Evolutionary conservation across 2,329 filamentous ascomycete species (phyloP).

Genomic region (Magnaporthiopsis rhizophila): DNA sequence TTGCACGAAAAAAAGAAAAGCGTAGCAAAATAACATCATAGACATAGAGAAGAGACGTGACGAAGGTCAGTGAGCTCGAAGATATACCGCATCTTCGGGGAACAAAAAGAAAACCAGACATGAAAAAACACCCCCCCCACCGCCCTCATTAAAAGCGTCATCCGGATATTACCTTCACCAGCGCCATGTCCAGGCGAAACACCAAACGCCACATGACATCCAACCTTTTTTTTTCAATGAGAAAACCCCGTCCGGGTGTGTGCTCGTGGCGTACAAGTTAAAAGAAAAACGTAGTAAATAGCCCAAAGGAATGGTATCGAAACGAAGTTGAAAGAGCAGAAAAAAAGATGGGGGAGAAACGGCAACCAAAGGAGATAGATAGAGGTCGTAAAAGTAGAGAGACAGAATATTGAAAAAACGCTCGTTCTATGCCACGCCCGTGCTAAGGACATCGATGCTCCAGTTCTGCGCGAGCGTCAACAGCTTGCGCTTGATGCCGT

Average conservation of each 20-base stretch:
- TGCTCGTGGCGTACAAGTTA: background rate
- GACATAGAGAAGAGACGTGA: background rate
- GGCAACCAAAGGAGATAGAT: background rate
- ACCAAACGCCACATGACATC: background rate
- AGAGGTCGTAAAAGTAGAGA: too few species aligned
- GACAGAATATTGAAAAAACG: too few species aligned
- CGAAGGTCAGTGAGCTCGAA: background rate
- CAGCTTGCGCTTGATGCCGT: conserved; percentile 38
- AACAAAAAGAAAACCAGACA: background rate
- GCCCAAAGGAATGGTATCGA: background rate
- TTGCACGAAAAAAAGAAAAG: too few species aligned
- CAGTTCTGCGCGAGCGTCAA: conserved; percentile 29
- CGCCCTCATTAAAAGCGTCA: too few species aligned
- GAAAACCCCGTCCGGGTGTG: background rate
- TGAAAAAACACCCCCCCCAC: background rate
- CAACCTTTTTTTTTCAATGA: background rate
- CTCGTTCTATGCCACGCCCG: conserved; percentile 4
- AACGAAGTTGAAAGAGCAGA: background rate
- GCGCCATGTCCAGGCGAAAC: background rate
- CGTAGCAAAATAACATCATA: too few species aligned
- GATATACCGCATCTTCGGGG: background rate
- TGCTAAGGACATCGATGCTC: conserved; percentile 22
- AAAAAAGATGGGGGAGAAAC: background rate
- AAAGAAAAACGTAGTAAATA: background rate
- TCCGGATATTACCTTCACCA: background rate